Evolutionary conservation across 768 basidiomycete species (phyloP), one percentile per base, ranked within the genome.

Genomic region (Sporobolomyces roseus): DNA sequence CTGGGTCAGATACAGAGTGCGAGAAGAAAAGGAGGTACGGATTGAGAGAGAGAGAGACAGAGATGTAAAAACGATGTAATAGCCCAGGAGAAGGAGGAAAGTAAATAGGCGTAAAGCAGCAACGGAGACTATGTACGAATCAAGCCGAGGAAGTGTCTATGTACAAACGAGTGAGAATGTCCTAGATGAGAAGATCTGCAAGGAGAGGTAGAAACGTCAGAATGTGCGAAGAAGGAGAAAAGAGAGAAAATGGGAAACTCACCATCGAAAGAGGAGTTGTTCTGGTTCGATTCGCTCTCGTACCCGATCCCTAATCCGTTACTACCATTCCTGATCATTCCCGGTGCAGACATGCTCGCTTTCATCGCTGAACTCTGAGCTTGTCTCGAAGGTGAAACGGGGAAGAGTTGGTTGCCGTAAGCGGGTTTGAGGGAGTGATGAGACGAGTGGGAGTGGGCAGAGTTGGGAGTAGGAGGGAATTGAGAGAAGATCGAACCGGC

Each of bases 381-480:
- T 32, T 19, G 21, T 32, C 46, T 51, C 49, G 30, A 50, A 30
- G 51, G 49, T 12, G 61, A 62, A 38, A 17, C 36, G 27, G 48
- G 48, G 48, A 61, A 51, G 32, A 6, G 19, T 16, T 33, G 38
- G 33, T 41, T 29, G 12, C 41, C 41, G 41, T 45, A 21, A 25
- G 13, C 14, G 17, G 21, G 16, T 8, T 5, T 8, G 14, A n/a
- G 23, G 36, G 32, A 35, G 55, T 17, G 8, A 6, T 23, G 19
- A 58, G n/a, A 3, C 10, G 46, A 32, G 16, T 23, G 3, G 3
- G 49, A 50, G 13, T 38, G 46, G 17, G 7, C 30, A 32, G 58
- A 63, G 10, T 63, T 50, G 19, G 61, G 61, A 27, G 61, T 63
- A 25, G 61, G 51, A 27, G 51, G 51, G 46, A 3, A 30, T 25